Evolutionary conservation across 2,329 filamentous ascomycete species (phyloP).

Genomic region (Clathrospora elynae): DNA sequence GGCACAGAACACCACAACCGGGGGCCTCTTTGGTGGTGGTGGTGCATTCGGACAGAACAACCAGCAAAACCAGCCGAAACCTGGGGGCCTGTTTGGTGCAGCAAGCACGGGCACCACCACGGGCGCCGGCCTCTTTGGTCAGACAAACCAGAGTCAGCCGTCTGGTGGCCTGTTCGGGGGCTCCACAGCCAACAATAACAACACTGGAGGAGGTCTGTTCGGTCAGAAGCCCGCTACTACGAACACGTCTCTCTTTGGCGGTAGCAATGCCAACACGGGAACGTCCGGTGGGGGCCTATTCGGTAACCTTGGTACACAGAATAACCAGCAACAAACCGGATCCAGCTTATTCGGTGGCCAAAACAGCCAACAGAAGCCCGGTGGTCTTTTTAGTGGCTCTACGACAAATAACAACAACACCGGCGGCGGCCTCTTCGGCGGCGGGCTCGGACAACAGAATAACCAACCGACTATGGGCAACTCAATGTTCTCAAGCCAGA

Average conservation of each 20-base stretch:
- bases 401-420: slow-evolving; percentile 48
- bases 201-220: slow-evolving; percentile 48
- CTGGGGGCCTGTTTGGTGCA: slow-evolving; percentile 44
- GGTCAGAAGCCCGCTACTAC: slow-evolving; percentile 41
- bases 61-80: slow-evolving; percentile 48
- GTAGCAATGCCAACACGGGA: slow-evolving; percentile 21
- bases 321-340: slow-evolving; percentile 39
- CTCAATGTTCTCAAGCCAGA: slow-evolving; percentile 52
- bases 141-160: slow-evolving; percentile 28
- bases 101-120: slow-evolving; percentile 40
- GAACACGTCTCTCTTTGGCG: slow-evolving; percentile 38
- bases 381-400: slow-evolving; percentile 50
- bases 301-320: slow-evolving; percentile 39
- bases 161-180: slow-evolving; percentile 53
- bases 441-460: slow-evolving; percentile 46
- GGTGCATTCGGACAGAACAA: slow-evolving; percentile 44
- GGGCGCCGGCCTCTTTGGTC: slow-evolving; percentile 60
- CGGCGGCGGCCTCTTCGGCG: slow-evolving; percentile 56
- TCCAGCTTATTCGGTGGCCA: slow-evolving; percentile 47
- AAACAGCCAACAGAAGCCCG: slow-evolving; percentile 52
- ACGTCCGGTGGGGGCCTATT: slow-evolving; percentile 43
- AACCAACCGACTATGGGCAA: slow-evolving; percentile 46
- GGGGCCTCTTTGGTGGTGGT: slow-evolving; percentile 53
- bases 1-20: slow-evolving; percentile 31
- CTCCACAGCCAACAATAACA: slow-evolving; percentile 53